A percentile compares a stretch with the other conserved stretches of the same genome.
Evolutionary conservation across 1,284 basidiomycete genomes (phyloP).

Genomic region (Xanthoconium separans): DNA sequence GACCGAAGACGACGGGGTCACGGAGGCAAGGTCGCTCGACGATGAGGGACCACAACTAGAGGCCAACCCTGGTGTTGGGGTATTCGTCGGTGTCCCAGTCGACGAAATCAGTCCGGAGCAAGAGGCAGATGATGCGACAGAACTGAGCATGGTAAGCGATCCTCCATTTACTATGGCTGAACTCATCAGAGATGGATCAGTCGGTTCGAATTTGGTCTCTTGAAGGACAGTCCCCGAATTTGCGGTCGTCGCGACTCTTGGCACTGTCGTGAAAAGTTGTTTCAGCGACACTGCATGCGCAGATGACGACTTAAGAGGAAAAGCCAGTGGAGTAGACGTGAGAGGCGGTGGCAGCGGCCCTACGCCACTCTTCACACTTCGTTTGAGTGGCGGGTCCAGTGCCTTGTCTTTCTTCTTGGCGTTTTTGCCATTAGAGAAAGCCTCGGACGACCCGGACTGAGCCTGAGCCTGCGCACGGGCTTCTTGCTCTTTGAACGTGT

Average conservation of each 20-base stretch:
- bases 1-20: constrained; percentile 22
- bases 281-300: constrained; percentile 1
- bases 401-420: constrained; percentile 56
- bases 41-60: constrained; percentile 11
- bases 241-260: not conserved
- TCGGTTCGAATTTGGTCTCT: constrained; percentile 5
- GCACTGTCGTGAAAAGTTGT: constrained; percentile 10
- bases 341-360: constrained; percentile 62
- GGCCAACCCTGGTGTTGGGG: not conserved
- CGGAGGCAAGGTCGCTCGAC: constrained; percentile 11
- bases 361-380: constrained; percentile 60
- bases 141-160: not conserved
- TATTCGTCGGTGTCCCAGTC: not conserved
- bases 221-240: not conserved
- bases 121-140: constrained; percentile 2
- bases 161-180: not conserved
- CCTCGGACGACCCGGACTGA: constrained; percentile 13
- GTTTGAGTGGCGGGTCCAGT: constrained; percentile 61
- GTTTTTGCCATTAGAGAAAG: constrained; percentile 32
- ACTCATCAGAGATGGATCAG: constrained; percentile 2
- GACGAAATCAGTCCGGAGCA: not conserved
- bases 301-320: constrained; percentile 20
- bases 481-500: constrained; percentile 67
- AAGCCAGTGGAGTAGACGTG: constrained; percentile 57
- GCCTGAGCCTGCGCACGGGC: constrained; percentile 39